Evolutionary conservation across 768 basidiomycete species (phyloP), one percentile per base, ranked within the genome.

Genomic region (Suillus brevipes): DNA sequence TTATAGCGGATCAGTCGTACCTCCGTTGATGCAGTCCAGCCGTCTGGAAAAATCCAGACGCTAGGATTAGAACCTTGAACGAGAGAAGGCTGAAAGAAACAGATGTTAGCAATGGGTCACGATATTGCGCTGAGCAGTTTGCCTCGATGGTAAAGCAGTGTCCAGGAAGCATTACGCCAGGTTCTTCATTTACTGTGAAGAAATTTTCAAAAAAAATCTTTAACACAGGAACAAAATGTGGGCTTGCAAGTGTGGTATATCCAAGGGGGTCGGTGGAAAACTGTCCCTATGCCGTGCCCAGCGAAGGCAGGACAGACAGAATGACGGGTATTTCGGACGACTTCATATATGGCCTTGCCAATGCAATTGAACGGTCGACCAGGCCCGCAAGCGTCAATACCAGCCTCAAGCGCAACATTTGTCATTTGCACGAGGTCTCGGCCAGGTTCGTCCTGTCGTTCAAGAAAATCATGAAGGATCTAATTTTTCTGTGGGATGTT

Each of bases 141-240:
- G 89, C 92, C 84, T 97, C 95, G 47, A 97, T 95, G 0, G 95
- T 97, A 71, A 97, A 97, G 72, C 93, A 94, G 73, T 97, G 88
- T 0, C 95, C 95, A 0, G 89, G 89, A 60, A 76, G 73, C 95
- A 97, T 96, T 18, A 83, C 72, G 0, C 89, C 94, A 2, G 91
- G 90, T 65, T 94, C 93, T 25, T 91, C 87, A 66, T 96, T 96
- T 61, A 83, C 94, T 95, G 67, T n/a, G 58, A 14, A 10, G 14
- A 16, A 60, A 10, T 42, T 36, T 9, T 65, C 37, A 55, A 38
- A 1, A 43, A 57, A 56, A 31, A 12, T 14, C 1, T 8, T 55
- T 63, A 4, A 65, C 6, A 31, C 5, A 4, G n/a, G 28, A 37
- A 50, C 43, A 50, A 0, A 55, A 2, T 23, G 7, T 60, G 23